Evolutionary conservation across 2,329 filamentous ascomycete genomes (phyloP).

Genomic region (Diaporthe velutina): DNA sequence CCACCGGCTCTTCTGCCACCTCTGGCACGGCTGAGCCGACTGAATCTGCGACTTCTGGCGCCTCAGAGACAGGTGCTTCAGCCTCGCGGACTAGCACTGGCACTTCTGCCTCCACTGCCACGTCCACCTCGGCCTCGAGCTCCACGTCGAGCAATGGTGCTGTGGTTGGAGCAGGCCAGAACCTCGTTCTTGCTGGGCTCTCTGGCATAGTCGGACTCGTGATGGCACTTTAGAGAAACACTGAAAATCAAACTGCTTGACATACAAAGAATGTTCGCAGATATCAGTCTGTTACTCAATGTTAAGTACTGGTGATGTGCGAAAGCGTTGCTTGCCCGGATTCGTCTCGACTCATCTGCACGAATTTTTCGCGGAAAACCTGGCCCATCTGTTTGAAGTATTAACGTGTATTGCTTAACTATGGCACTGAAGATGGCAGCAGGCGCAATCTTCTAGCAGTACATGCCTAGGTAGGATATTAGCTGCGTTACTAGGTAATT

Average conservation of each 20-base stretch:
- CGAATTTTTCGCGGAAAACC: neutral
- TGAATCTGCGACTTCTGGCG: neutral
- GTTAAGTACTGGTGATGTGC: neutral
- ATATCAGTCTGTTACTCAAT: neutral
- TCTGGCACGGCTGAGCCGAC: slow-evolving; percentile 23
- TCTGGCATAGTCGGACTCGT: slow-evolving; percentile 27
- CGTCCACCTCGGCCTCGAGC: neutral
- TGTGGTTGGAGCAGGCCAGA: neutral
- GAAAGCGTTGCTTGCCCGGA: neutral
- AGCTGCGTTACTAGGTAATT: no score
- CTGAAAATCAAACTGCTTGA: no score
- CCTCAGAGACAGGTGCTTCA: slow-evolving; percentile 27
- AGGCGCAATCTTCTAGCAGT: neutral
- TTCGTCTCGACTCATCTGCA: neutral
- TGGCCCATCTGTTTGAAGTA: neutral
- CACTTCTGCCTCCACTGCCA: neutral
- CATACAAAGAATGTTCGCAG: neutral
- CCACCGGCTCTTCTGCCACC: neutral
- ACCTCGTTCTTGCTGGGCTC: slow-evolving; percentile 20
- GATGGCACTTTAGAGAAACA: slow-evolving; percentile 22
- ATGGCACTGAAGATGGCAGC: neutral
- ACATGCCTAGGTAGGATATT: no score
- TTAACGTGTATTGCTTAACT: neutral
- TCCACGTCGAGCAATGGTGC: slow-evolving; percentile 22
- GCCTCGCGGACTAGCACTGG: neutral